Evolutionary conservation across 176 grass and related monocot genomes (phyloP), one percentile per base, ranked within the genome.

Genomic region (Stipa capillata): DNA sequence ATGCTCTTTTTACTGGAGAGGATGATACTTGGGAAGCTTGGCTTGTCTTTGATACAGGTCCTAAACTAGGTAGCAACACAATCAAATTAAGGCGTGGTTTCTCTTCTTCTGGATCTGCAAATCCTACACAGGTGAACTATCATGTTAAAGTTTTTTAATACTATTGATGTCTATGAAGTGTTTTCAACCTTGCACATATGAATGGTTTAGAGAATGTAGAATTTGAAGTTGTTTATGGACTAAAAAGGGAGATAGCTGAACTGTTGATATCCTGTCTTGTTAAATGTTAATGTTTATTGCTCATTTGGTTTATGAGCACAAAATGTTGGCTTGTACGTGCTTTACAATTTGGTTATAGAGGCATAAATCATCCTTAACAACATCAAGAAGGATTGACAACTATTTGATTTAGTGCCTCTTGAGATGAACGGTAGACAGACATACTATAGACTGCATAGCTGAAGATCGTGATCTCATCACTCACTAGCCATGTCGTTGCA

Each of bases 1-100:
- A 98, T 80, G 92, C 84, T 77, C 85, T 99, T 77, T 98, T 98
- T 85, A 98, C 92, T 56, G 92, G 96, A 81, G 90, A 91, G 73
- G 96, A 98, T 87, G 80, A 93, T 88, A 94, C 85, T 34, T 98
- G 96, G 96, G 96, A 99, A 73, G 92, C 96, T 52, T 95, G 80
- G 85, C 88, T 99, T 80, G 88, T 90, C 33, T 97, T 84, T 85
- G 90, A 92, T 69, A 83, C 85, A 57, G 85, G 90, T 85, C 91
- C 91, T 80, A 90, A 72, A 34, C 45, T 92, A 51, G 84, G 89
- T 37, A 87, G 92, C 66, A 93, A 76, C 47, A 86, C 72, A 33
- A 87, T 95, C 82, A 99, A 99, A 72, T 76, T 99, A 83, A 99
- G 92, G 82, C 92, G 90, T 50, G 96, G 96, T 24, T 95, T 99